Base-by-base conservation (phyloP, 768 basidiomycete genomes). In the Kwoniella europaea region DNA sequence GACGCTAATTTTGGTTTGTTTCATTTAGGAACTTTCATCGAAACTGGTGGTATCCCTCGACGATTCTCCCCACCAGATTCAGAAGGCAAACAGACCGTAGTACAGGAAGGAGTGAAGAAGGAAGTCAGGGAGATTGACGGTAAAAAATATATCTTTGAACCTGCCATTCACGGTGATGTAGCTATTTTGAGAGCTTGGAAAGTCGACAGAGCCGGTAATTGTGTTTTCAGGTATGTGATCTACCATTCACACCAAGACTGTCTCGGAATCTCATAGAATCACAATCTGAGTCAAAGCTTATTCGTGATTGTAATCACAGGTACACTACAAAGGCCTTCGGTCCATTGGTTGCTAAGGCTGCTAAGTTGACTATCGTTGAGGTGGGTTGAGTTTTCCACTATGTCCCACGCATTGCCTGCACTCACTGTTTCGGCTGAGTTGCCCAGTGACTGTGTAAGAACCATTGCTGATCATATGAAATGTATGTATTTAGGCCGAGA, bases 201-300 rank as follows among this genome's bases (percentile, higher is more conserved):
- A 71, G 81, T 76, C 27, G 81, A 82, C 65, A 79, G 79, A 62
- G 79, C 79, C 41, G 81, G 81, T n/a, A 82, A 82, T 72, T 80
- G 79, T 68, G 76, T 79, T 35, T 82, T 82, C 76, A 68, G 78
- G 78, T 74, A 66, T 58, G 77, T 74, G 18, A 6, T 13, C 3
- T 16, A 24, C 46, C 46, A 46, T 20, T 59, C 57, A 35, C 57
- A n/a, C n/a, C n/a, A 43, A 16, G 55, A 43, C 20, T 42, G 42
- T 60, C 12, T 43, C 59, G 41, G 29, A 18, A 16, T 50, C 0
- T 13, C 12, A 50, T 50, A 50, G 16, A 35, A 60, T 60, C n/a
- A 15, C 29, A 60, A 60, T 56, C 20, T 12, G 20, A 56, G 12
- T 16, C 13, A 22, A 29, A 60, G 59, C 59, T 60, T 43, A 60